Evolutionary conservation across 176 grass and related monocot genomes (phyloP), one percentile per base, ranked within the genome.

Genomic region (Microstegium vimineum): DNA sequence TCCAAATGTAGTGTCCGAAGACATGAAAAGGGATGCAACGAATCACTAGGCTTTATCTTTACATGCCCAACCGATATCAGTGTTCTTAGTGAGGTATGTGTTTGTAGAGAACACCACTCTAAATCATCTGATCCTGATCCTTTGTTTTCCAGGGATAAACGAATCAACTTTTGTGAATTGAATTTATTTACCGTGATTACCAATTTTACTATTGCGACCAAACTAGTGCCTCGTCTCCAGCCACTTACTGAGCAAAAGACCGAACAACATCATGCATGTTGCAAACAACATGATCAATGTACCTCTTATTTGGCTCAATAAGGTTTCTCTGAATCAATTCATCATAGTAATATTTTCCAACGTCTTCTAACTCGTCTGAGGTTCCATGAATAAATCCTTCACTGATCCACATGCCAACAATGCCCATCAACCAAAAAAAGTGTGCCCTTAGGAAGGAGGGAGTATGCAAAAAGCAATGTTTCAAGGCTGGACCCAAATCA

Each of bases 241-340:
- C 64, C 36, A 85, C 17, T 79, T 62, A 14, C 1, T 47, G 83
- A 51, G 74, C 74, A 64, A 85, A 76, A 41, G 37, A 62, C 0
- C 46, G 74, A 5, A 85, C 47, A 22, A 85, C 47, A 20, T 67
- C 83, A 71, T 85, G 83, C 83, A 78, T 78, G 9, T 40, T 40
- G 37, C 37, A 10, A 5, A 85, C 47, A 22, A 2, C 15, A 17
- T 20, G 16, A 51, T 18, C 47, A 18, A 18, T 17, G 47, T 6
- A 18, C 15, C 15, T 6, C 20, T 17, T 6, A 20, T 51, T 6
- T 51, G 47, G 47, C 47, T 20, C 47, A 6, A 51, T 18, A 54
- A 54, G 49, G 49, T 54, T 54, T 22, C 49, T 54, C 17, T 18
- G 12, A 54, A 54, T 54, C 22, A 54, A 6, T 45, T 46, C 14